Evolutionary conservation across 139 green algal species (phyloP), one percentile per base, ranked within the genome.

Genomic region (Tetradesmus obliquus): DNA sequence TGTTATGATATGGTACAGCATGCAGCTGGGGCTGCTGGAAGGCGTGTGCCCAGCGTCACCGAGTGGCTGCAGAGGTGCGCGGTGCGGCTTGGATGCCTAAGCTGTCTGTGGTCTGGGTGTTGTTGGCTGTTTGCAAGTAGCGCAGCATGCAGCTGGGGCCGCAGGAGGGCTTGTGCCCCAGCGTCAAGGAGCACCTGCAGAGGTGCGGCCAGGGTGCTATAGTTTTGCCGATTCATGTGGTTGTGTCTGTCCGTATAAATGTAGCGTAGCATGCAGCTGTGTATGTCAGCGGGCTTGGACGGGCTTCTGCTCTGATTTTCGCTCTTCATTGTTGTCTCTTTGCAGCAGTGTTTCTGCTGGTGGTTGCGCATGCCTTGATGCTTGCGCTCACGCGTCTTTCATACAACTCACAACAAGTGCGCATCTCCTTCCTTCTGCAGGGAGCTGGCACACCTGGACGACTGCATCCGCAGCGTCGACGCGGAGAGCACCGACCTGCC

Each of bases 371-470:
- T 45, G 0, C 32, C 0, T 45, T 1, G 74, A 51, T 32, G 19
- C n/a, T 32, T 82, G 20, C 74, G 7, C 12, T 10, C 17, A 45
- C 5, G 74, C 5, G 9, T 51, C 74, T 24, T 7, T 32, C 20
- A 82, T 32, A 71, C 8, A 71, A n/a, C n/a, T n/a, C 60, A 71
- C 60, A 71, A 83, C 66, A 9, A 12, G 79, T 51, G 79, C 45
- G 51, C 0, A 13, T 24, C 53, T 55, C n/a, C 58, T 72, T 20
- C 84, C 80, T 72, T 2, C 55, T 24, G 10, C 74, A 91, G 79
- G n/a, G 51, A 89, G 82, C 60, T 88, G 24, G 51, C 76, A 5
- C 24, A 13, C 0, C 55, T 92, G 84, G 89, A 92, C 60, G 53
- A 71, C 20, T 45, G 17, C 17, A 86, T 92, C 66, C 69, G 82